phyloP scores from a whole-genome alignment of 805 yeast species.

The Kodamaea kakaduensis region DNA sequence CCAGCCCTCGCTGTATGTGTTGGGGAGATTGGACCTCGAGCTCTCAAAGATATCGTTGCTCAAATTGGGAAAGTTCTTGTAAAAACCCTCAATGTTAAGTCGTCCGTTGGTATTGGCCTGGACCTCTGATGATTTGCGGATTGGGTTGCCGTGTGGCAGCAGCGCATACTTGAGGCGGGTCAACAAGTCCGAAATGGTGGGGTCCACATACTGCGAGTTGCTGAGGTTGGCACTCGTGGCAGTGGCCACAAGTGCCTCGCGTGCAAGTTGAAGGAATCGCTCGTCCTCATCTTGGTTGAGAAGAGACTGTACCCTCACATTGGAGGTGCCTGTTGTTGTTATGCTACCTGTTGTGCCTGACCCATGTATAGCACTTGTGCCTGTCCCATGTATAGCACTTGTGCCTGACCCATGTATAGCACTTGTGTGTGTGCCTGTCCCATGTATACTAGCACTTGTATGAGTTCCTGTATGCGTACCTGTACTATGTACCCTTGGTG shows the following conservation, averaged over 20 bases:
- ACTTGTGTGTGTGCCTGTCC: too few relatives aligned
- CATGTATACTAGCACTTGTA: not conserved
- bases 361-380: too few relatives aligned
- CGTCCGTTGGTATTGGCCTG: constrained; percentile 38
- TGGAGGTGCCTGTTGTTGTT: too few relatives aligned
- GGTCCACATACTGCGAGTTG: constrained; percentile 44
- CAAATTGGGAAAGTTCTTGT: constrained; percentile 40
- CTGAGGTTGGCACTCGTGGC: constrained; percentile 36
- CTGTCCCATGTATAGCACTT: too few relatives aligned
- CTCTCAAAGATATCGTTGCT: constrained; percentile 36
- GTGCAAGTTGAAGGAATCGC: constrained; percentile 53
- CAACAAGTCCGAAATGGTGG: constrained; percentile 57
- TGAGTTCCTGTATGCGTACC: not conserved
- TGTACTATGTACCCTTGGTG: constrained; percentile 4
- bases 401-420: too few relatives aligned
- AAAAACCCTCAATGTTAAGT: constrained; percentile 39
- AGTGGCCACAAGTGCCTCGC: constrained; percentile 56
- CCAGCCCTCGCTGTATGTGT: constrained; percentile 28
- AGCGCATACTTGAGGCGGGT: constrained; percentile 55
- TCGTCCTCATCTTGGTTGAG: constrained; percentile 42
- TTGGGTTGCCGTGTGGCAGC: constrained; percentile 56
- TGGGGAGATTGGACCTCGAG: constrained; percentile 11
- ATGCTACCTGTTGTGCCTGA: too few relatives aligned
- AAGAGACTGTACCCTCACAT: constrained; percentile 4
- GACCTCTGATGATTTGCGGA: constrained; percentile 29